Evolutionary conservation across 2,329 filamentous ascomycete genomes (phyloP).

Genomic region (Phialophora chinensis): DNA sequence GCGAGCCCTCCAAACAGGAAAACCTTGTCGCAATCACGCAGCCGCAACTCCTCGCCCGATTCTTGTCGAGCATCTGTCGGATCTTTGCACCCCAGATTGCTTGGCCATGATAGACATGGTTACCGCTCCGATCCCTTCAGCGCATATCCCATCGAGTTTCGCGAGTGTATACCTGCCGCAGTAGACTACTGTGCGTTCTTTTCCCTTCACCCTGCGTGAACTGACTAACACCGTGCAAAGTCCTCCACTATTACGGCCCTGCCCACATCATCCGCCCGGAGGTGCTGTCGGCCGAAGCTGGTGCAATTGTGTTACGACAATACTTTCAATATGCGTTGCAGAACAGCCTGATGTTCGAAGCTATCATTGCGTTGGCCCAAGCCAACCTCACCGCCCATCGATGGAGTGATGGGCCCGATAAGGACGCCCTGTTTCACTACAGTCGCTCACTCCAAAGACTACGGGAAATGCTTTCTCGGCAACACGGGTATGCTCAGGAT

Average conservation of each 20-base stretch:
- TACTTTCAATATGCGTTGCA: conserved; percentile 26
- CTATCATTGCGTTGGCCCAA: conserved; percentile 20
- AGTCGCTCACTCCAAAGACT: conserved; percentile 6
- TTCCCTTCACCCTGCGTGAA: background rate
- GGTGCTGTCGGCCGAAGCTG: conserved; percentile 11
- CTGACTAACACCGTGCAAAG: conserved; percentile 8
- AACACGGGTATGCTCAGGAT: conserved; percentile 12
- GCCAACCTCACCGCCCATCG: conserved; percentile 7
- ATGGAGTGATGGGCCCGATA: conserved; percentile 13
- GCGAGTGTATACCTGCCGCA: conserved; percentile 10
- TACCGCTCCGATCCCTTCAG: conserved; percentile 22
- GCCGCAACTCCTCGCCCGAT: background rate
- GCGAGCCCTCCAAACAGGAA: background rate
- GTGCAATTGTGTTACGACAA: conserved; percentile 9
- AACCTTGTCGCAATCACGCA: background rate
- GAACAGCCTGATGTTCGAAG: conserved; percentile 24
- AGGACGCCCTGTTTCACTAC: conserved; percentile 23
- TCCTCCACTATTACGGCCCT: conserved; percentile 21
- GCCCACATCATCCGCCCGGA: conserved; percentile 24
- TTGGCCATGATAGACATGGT: conserved; percentile 21
- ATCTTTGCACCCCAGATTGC: background rate
- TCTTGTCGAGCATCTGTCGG: background rate
- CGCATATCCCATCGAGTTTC: conserved; percentile 21
- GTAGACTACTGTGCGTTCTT: conserved; percentile 21
- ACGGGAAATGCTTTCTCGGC: conserved; percentile 2